Evolutionary conservation across 768 basidiomycete species (phyloP).

Genomic region (Hygrocybe coccinea): DNA sequence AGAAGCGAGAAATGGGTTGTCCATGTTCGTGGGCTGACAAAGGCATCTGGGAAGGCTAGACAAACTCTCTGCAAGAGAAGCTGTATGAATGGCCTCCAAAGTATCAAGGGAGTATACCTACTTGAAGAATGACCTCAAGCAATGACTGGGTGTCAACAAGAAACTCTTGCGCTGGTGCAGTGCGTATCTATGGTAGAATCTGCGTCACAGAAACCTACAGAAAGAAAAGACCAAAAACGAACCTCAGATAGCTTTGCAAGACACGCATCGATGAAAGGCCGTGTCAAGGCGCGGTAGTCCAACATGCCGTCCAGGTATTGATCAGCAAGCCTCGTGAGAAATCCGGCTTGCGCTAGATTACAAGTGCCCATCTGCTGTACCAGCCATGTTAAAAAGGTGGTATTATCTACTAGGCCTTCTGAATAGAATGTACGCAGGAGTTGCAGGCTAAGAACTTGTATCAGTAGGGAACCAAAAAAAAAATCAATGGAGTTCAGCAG

Average conservation of each 20-base stretch:
- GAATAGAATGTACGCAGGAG: conserved; percentile 72
- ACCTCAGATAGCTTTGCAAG: conserved; percentile 66
- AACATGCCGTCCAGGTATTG: conserved; percentile 74
- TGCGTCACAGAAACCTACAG: background rate
- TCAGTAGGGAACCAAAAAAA: background rate
- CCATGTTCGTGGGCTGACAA: conserved; percentile 72
- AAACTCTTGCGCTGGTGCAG: conserved; percentile 50
- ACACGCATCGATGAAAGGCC: conserved; percentile 69
- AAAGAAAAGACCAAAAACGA: background rate
- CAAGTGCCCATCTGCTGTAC: conserved; percentile 71
- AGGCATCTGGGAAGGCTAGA: conserved; percentile 66
- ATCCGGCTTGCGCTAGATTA: conserved; percentile 78
- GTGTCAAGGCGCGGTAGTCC: conserved; percentile 59
- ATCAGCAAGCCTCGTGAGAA: conserved; percentile 68
- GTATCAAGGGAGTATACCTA: conserved; percentile 23
- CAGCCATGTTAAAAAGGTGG: conserved; percentile 73
- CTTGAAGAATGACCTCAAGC: conserved; percentile 58
- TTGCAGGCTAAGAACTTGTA: conserved; percentile 45
- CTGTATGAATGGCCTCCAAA: background rate
- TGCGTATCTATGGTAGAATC: conserved; percentile 42
- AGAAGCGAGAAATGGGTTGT: conserved; percentile 45
- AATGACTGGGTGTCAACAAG: conserved; percentile 50
- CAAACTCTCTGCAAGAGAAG: conserved; percentile 51
- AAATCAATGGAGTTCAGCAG: conserved; percentile 1
- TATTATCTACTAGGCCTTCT: conserved; percentile 76